Evolutionary conservation across 2,329 filamentous ascomycete species (phyloP), one percentile per base, ranked within the genome.

Genomic region (Pezicula carpinea): DNA sequence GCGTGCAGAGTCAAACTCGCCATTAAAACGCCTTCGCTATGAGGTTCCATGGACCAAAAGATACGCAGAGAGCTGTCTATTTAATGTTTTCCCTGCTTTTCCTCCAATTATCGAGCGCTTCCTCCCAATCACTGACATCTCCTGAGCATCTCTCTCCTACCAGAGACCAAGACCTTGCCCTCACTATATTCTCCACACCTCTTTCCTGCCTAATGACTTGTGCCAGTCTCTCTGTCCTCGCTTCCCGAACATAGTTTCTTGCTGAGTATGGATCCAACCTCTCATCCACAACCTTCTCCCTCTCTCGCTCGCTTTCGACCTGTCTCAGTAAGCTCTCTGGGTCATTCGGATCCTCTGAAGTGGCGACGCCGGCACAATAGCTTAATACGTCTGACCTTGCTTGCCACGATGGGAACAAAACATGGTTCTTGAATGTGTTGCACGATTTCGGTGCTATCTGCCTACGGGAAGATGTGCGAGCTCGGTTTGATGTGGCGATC

Each of bases 361-460:
- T 89, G 3, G 92, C 92, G 1, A 99, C 90, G 31, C 85, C 77
- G 2, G 88, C 83, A 69, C 93, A 99, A 67, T 96, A 99, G 56
- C 83, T 87, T 46, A 97, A 72, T 1, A 96, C 85, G 61, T 95
- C 85, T 14, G 85, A 84, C 32, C 93, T 80, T 4, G 79, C 76
- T 59, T 92, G 83, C 93, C 93, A 99, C 21, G 87, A 86, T 0
- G 90, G 89, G 58, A 96, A 96, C 3, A 99, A 70, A 1, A 95
- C 81, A 19, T 80, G 73, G 11, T 89, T 73, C 56, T 89, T 88
- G 67, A 97, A 97, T 0, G 63, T 62, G 34, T 75, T 70, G 63
- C 92, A 96, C 22, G 85, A 73, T 2, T 69, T 56, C 0, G 77
- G 58, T 11, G 85, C 76, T 49, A 93, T 82, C 33, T 75, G 71